Percentiles rank a stretch among this genome's conserved stretches.
Conservation (phyloP, 1,139 yeast genomes). For the Scheffersomyces illinoinensis region DNA sequence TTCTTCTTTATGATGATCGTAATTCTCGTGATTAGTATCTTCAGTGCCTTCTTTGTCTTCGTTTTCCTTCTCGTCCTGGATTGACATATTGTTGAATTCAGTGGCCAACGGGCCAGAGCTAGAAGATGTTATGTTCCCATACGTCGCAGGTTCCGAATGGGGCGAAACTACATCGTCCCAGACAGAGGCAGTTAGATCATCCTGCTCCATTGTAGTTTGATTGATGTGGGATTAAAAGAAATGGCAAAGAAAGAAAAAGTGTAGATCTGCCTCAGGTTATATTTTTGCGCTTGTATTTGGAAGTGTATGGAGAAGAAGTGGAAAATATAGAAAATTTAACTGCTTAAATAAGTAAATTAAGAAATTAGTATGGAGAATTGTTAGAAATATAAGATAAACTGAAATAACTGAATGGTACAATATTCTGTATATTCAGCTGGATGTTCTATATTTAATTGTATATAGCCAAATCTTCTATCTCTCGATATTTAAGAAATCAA, state of each 20-base stretch:
- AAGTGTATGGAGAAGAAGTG: background rate
- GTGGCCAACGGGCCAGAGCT: conserved; percentile 8
- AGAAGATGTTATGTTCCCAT: background rate
- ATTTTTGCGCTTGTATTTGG: background rate
- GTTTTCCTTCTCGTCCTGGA: conserved; percentile 19
- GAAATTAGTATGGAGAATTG: background rate
- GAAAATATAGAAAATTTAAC: background rate
- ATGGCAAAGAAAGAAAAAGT: background rate
- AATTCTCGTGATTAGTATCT: conserved; percentile 13
- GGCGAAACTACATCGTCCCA: conserved; percentile 28
- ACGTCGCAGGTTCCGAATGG: conserved; percentile 6
- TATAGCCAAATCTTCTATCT: too few species aligned
- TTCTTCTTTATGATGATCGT: conserved; percentile 6
- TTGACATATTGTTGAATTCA: conserved; percentile 28
- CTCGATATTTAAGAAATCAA: too few species aligned
- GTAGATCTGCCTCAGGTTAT: background rate
- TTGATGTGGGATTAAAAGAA: background rate
- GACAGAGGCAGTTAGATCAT: conserved; percentile 29
- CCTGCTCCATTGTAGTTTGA: conserved; percentile 18
- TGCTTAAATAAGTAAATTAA: background rate
- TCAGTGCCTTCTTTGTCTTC: conserved; percentile 20
- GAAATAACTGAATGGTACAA: too few species aligned
- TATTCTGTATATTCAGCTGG: background rate
- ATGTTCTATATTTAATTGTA: too few species aligned
- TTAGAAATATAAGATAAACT: background rate